Evolutionary conservation across 2,329 filamentous ascomycete species (phyloP).

Genomic region (Coleophoma eucalyptorum): DNA sequence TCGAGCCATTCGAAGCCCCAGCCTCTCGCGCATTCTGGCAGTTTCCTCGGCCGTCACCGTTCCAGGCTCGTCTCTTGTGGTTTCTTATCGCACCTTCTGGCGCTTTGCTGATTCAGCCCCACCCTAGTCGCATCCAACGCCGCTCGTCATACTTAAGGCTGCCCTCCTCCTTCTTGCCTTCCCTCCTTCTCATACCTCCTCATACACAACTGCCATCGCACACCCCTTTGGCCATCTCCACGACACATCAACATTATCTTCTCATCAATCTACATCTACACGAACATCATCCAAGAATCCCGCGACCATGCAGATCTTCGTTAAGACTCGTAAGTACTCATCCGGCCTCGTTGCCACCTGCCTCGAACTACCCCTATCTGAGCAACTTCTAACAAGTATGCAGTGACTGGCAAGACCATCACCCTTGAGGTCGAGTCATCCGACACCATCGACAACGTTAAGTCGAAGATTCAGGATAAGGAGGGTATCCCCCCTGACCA

Average conservation of each 20-base stretch:
- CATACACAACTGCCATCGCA: too few relatives aligned
- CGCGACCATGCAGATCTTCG: conserved; percentile 86
- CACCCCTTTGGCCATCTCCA: too few relatives aligned
- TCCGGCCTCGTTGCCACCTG: conserved; percentile 46
- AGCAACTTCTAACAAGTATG: conserved; percentile 60
- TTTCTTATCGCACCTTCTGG: neutral
- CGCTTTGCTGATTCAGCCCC: conserved; percentile 9
- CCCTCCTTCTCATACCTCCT: conserved; percentile 16
- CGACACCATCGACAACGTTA: conserved; percentile 94
- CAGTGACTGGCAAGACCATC: conserved; percentile 88
- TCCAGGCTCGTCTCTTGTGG: neutral
- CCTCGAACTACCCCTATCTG: conserved; percentile 43
- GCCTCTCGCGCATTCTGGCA: neutral
- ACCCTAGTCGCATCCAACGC: neutral
- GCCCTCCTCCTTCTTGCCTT: conserved; percentile 17
- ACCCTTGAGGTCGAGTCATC: conserved; percentile 85
- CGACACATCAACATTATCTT: conserved; percentile 4
- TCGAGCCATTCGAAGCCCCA: too few relatives aligned
- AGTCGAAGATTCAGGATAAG: conserved; percentile 97
- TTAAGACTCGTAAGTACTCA: conserved; percentile 79
- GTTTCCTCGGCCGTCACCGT: neutral
- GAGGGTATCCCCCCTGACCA: conserved; percentile 95
- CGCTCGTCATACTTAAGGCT: conserved; percentile 4
- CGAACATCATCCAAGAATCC: conserved; percentile 1
- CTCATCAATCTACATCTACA: neutral